phyloP scores from a whole-genome alignment of 441 rosid genomes.

The Gossypium gossypioides region DNA sequence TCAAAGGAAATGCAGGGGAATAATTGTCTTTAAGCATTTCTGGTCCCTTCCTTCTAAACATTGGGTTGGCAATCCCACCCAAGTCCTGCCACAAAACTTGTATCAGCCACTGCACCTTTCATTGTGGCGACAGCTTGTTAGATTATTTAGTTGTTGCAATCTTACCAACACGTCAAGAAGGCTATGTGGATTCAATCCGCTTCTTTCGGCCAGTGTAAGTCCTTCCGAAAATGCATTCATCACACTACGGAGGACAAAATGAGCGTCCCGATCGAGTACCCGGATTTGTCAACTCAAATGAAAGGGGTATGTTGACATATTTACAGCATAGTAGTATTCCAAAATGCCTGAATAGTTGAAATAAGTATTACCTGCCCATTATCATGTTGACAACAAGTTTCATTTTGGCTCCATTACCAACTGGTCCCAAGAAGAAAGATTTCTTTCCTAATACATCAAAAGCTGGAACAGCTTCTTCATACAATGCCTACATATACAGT shows the following conservation, averaged over 20 bases:
- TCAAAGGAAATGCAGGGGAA: conserved; percentile 77
- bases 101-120: background rate
- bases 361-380: conserved; percentile 69
- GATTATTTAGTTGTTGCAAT: conserved; percentile 2
- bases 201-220: conserved; percentile 66
- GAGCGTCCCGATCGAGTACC: background rate
- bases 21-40: conserved; percentile 53
- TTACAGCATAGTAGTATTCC: background rate
- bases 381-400: conserved; percentile 91
- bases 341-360: too few relatives aligned
- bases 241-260: conserved; percentile 36
- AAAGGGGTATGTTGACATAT: background rate
- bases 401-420: conserved; percentile 94
- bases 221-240: conserved; percentile 92
- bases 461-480: conserved; percentile 67
- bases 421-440: conserved; percentile 70
- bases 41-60: conserved; percentile 81
- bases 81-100: conserved; percentile 46
- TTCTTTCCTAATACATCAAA: conserved; percentile 76
- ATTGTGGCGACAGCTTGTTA: background rate
- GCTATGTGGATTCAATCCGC: conserved; percentile 60
- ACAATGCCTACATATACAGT: conserved; percentile 37
- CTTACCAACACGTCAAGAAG: conserved; percentile 75
- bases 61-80: conserved; percentile 66
- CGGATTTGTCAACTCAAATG: background rate